phyloP scores from a whole-genome alignment of 257 asterid species.

The Nicotiana tomentosiformis region DNA sequence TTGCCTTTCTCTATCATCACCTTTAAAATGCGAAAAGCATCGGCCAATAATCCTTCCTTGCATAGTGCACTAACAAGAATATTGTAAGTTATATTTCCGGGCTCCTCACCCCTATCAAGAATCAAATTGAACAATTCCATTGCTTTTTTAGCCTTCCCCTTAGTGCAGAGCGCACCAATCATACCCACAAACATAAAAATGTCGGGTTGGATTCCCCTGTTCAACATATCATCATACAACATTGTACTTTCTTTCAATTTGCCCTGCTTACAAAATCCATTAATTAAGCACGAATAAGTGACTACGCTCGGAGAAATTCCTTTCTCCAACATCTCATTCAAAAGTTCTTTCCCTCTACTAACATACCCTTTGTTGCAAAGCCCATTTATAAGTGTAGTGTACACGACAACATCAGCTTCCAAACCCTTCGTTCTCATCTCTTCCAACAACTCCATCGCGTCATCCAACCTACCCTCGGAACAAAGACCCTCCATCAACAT shows the following conservation, averaged over 20 bases:
- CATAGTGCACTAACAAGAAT: conserved; percentile 51
- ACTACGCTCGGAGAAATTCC: conserved; percentile 51
- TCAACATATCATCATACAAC: conserved; percentile 50
- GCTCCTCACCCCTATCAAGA: conserved; percentile 50
- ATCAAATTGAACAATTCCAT: conserved; percentile 49
- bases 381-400: conserved; percentile 47
- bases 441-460: conserved; percentile 34
- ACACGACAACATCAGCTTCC: conserved; percentile 38
- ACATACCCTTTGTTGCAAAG: conserved; percentile 39
- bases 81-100: conserved; percentile 42
- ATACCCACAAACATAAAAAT: conserved; percentile 45
- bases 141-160: conserved; percentile 46
- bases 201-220: conserved; percentile 50
- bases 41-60: conserved; percentile 41
- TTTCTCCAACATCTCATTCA: conserved; percentile 43
- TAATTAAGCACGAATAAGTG: conserved; percentile 53
- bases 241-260: conserved; percentile 42
- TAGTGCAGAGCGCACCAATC: conserved; percentile 46
- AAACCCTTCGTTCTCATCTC: conserved; percentile 51
- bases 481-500: conserved; percentile 47
- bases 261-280: conserved; percentile 50
- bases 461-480: conserved; percentile 35
- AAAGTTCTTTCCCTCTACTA: conserved; percentile 41
- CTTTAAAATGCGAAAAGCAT: conserved; percentile 46
- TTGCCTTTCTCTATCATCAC: conserved; percentile 46